Conservation (phyloP, 495 filamentous ascomycete genomes). For the Neurospora sp. region DNA sequence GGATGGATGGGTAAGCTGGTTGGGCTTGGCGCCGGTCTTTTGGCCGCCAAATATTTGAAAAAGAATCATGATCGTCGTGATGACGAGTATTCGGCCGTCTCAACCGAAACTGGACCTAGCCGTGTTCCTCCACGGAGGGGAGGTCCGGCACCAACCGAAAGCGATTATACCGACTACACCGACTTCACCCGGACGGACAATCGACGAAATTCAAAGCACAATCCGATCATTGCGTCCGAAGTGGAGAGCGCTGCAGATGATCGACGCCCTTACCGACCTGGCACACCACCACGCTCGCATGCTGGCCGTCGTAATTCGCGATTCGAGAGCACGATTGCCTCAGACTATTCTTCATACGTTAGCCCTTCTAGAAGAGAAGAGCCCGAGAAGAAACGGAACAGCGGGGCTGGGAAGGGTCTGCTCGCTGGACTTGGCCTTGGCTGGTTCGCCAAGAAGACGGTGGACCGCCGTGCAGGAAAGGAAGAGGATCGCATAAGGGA, state of each 20-base stretch:
- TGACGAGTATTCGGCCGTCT: slow-evolving; percentile 47
- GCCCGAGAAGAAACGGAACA: slow-evolving; percentile 17
- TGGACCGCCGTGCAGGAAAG: slow-evolving; percentile 47
- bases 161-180: slow-evolving; percentile 40
- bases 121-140: slow-evolving; percentile 27
- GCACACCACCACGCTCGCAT: slow-evolving; percentile 35
- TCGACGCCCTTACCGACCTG: slow-evolving; percentile 20
- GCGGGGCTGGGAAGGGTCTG: slow-evolving; percentile 47
- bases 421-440: slow-evolving; percentile 56
- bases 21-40: slow-evolving; percentile 53
- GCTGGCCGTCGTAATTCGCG: slow-evolving; percentile 25
- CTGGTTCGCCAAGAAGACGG: slow-evolving; percentile 55
- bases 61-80: slow-evolving; percentile 49
- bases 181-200: slow-evolving; percentile 21
- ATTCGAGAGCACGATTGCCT: slow-evolving; percentile 31
- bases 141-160: slow-evolving; percentile 25
- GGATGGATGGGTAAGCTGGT: slow-evolving; percentile 58
- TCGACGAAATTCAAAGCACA: slow-evolving; percentile 27
- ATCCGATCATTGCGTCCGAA: slow-evolving; percentile 27
- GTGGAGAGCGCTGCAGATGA: slow-evolving; percentile 31
- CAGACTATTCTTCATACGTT: slow-evolving; percentile 43
- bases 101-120: slow-evolving; percentile 40
- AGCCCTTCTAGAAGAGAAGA: slow-evolving; percentile 32
- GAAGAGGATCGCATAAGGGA: slow-evolving; percentile 57
- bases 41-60: slow-evolving; percentile 56